Evolutionary conservation across 345 rosid genomes (phyloP).

Genomic region (Brassica napus): Da-Ae NC_063440.1:17039501-17040000

Average conservation of each 20-base stretch:
- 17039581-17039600: slow-evolving; percentile 17
- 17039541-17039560: neutral
- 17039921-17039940: neutral
- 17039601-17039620: slow-evolving; percentile 5
- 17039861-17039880: neutral
- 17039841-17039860: neutral
- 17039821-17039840: slow-evolving; percentile 14
- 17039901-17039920: neutral
- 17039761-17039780: slow-evolving; percentile 21
- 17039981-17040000: neutral
- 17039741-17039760: slow-evolving; percentile 17
- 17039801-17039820: slow-evolving; percentile 30
- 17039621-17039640: neutral
- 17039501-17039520: slow-evolving; percentile 43
- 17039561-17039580: neutral
- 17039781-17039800: slow-evolving; percentile 19
- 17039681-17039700: slow-evolving; percentile 21
- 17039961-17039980: neutral
- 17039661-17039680: neutral
- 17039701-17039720: neutral
- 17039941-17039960: neutral
- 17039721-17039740: slow-evolving; percentile 35
- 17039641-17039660: neutral
- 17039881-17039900: neutral
- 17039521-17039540: slow-evolving; percentile 12